Base-by-base conservation (phyloP, 2,329 filamentous ascomycete species). In the Aureobasidium sp. region DNA sequence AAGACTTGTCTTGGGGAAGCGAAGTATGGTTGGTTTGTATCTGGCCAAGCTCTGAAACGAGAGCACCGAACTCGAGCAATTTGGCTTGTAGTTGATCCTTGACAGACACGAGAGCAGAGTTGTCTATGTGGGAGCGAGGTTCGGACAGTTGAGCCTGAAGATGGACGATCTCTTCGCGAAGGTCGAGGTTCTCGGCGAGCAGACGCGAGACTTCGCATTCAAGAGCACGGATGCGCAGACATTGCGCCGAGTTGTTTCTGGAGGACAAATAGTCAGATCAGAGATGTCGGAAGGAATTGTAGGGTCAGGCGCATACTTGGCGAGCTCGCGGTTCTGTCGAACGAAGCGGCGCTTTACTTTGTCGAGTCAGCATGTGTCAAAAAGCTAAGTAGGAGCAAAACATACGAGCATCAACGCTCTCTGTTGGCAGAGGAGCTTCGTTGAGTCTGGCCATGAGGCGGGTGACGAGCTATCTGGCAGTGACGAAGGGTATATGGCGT, bases 281-380 rank as follows among this genome's bases (percentile, higher is more conserved):
- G 4, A 2, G 47, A 5, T 26, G 5, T 29, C 15, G 32, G 41
- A 17, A 15, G 13, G 1, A 32, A n/a, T 20, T 20, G 17, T 10
- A 50, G 46, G 7, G 9, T 15, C 7, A 8, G 15, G 47, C 61
- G 64, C 70, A 56, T 72, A 78, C 75, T 80, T 81, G 63, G 89
- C 89, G 66, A 94, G 87, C 70, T 94, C 90, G 75, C 89, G 84
- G 72, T 95, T 95, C 73, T 94, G 90, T 61, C 90, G 84, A 69
- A 92, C 79, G 71, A 92, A 90, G 72, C 88, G 87, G 70, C 87
- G 84, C 72, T 90, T 89, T 64, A 93, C 89, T 92, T 69, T 29
- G 52, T 17, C 15, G 24, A 17, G 48, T 66, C 29, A 65, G 65
- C 62, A 63, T 66, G 62, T 10, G 34, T 17, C 43, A 34, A 13